These are phyloP conservation scores for Rubia occidens DNA, from an alignment of 305 asterid species.

Conservation along the genomic window DNA sequence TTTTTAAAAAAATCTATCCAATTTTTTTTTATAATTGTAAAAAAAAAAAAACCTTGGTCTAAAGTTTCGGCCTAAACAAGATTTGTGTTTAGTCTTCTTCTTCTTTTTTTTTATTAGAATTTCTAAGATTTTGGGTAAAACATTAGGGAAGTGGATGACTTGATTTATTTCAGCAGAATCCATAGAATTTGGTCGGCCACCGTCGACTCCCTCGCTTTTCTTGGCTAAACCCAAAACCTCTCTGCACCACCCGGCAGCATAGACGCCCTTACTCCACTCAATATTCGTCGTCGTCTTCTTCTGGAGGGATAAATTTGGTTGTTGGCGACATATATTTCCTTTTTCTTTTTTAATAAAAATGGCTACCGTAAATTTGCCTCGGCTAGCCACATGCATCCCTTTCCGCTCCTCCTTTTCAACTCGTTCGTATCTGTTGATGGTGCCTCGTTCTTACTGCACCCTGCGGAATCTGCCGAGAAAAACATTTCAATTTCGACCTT, in stretches of 20 bases:
- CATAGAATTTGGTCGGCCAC: neutral
- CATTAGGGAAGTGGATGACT: no score
- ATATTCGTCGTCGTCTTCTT: neutral
- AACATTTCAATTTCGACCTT: neutral
- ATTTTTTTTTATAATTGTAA: no score
- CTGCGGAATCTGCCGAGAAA: constrained; percentile 4
- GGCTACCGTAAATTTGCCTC: constrained; percentile 16
- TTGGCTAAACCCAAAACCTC: neutral
- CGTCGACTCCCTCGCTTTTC: neutral
- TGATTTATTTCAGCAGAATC: no score
- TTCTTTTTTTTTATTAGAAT: no score
- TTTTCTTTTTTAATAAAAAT: neutral
- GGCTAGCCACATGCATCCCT: constrained; percentile 12
- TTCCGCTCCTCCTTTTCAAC: constrained; percentile 5
- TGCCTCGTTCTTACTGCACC: constrained; percentile 9
- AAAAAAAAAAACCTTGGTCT: no score
- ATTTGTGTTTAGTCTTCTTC: no score
- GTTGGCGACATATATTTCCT: neutral
- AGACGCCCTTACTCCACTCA: neutral
- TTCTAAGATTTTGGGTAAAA: no score
- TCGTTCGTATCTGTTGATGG: neutral
- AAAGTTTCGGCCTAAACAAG: no score
- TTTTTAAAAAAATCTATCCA: no score
- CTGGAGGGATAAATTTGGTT: neutral
- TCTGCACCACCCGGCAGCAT: neutral